Conservation (phyloP, 805 yeast species). For the Zygosaccharomyces pseudorouxii region DNA sequence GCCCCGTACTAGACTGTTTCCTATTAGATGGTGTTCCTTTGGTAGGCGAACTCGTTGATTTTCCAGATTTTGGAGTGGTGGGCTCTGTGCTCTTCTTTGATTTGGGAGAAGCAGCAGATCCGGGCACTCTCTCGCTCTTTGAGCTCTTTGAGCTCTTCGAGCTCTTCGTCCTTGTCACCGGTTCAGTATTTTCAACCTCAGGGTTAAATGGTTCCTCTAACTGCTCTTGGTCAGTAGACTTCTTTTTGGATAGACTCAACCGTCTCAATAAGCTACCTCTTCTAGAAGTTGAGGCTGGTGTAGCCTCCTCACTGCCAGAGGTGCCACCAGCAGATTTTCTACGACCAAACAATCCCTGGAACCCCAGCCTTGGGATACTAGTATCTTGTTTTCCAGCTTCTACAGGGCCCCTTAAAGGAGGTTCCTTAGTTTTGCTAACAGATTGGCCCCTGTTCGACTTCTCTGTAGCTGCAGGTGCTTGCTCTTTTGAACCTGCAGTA, state of each 20-base stretch:
- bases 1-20: not conserved
- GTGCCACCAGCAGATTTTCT: not conserved
- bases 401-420: not conserved
- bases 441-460: not conserved
- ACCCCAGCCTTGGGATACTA: slow-evolving; percentile 5
- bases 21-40: not conserved
- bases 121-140: not conserved
- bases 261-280: slow-evolving; percentile 6
- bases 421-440: not conserved
- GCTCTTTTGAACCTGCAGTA: slow-evolving; percentile 2
- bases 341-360: slow-evolving; percentile 4
- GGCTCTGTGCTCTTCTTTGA: not conserved
- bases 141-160: not conserved
- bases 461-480: slow-evolving; percentile 1
- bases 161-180: not conserved
- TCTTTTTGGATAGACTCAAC: slow-evolving; percentile 5
- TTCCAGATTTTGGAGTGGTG: not conserved
- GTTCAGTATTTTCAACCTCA: not conserved
- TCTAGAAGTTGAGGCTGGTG: not conserved
- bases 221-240: slow-evolving; percentile 1
- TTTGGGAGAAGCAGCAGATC: not conserved
- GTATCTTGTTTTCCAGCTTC: slow-evolving; percentile 4
- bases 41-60: not conserved
- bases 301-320: slow-evolving; percentile 1
- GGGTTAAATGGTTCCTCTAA: not conserved